Evolutionary conservation across 768 basidiomycete genomes (phyloP).

Genomic region (Tricholoma sp.): DNA sequence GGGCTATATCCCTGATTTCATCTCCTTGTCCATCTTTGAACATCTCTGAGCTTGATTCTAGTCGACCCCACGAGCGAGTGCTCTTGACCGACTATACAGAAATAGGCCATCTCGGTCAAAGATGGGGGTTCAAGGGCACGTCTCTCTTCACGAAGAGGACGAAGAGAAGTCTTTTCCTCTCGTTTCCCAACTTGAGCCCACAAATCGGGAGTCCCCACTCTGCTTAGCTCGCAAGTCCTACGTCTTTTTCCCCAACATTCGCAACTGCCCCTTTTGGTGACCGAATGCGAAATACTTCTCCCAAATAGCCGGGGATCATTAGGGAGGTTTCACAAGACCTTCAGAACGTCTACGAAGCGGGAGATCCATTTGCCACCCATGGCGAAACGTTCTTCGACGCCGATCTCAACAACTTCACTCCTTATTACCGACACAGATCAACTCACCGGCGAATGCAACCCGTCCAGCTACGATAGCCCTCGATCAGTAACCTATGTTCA

Average conservation of each 20-base stretch:
- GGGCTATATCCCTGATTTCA: neutral
- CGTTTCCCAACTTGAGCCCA: conserved; percentile 16
- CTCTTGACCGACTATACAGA: neutral
- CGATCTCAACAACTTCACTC: conserved; percentile 10
- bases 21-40: conserved; percentile 1
- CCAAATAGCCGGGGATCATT: conserved; percentile 10
- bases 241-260: conserved; percentile 3
- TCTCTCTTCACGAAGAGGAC: conserved; percentile 15
- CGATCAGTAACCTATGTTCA: conserved; percentile 1
- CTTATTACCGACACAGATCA: conserved; percentile 4
- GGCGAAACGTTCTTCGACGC: conserved; percentile 14
- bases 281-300: conserved; percentile 18
- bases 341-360: conserved; percentile 13
- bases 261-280: conserved; percentile 18
- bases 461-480: neutral
- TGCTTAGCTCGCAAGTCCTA: neutral
- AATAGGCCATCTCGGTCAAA: conserved; percentile 22
- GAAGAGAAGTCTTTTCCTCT: conserved; percentile 16
- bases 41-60: neutral
- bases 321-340: conserved; percentile 12
- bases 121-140: conserved; percentile 28
- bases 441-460: conserved; percentile 2
- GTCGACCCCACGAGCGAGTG: neutral
- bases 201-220: conserved; percentile 10
- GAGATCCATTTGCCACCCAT: conserved; percentile 15